Evolutionary conservation across 306 rosid species (phyloP).

Genomic region (Benincasa hispida): DNA sequence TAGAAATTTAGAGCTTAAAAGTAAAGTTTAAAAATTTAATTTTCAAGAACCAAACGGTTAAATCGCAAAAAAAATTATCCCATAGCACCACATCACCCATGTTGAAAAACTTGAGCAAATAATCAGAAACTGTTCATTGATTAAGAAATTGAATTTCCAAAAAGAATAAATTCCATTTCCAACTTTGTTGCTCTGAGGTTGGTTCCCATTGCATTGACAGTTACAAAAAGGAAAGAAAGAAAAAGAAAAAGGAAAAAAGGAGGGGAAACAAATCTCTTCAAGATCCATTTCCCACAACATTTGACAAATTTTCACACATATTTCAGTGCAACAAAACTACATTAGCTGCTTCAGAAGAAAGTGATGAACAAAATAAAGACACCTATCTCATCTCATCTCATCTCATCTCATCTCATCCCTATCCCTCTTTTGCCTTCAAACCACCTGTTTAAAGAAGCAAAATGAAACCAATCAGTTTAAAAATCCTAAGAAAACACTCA

Average conservation of each 20-base stretch:
- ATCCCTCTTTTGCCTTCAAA: constrained; percentile 34
- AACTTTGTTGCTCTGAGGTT: neutral
- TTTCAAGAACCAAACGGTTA: too few species aligned
- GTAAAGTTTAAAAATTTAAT: too few species aligned
- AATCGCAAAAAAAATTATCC: too few species aligned
- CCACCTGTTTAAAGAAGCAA: constrained; percentile 44
- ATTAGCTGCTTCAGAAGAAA: neutral
- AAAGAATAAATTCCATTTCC: constrained; percentile 10
- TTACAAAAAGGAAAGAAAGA: constrained; percentile 3
- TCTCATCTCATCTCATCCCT: constrained; percentile 20
- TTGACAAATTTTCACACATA: constrained; percentile 11
- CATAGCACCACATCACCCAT: neutral
- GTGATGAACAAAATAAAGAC: constrained; percentile 8
- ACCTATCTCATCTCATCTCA: neutral
- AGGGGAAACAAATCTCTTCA: constrained; percentile 15
- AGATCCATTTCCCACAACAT: constrained; percentile 35
- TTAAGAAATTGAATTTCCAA: constrained; percentile 6
- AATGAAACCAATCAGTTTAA: neutral
- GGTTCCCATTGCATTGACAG: constrained; percentile 52
- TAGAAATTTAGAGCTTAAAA: too few species aligned
- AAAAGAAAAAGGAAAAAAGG: constrained; percentile 1
- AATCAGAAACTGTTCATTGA: constrained; percentile 1
- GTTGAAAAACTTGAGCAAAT: constrained; percentile 3
- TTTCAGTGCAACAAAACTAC: neutral
- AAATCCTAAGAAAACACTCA: neutral